phyloP scores from a whole-genome alignment of 805 yeast genomes.

The Candida awuae region DNA sequence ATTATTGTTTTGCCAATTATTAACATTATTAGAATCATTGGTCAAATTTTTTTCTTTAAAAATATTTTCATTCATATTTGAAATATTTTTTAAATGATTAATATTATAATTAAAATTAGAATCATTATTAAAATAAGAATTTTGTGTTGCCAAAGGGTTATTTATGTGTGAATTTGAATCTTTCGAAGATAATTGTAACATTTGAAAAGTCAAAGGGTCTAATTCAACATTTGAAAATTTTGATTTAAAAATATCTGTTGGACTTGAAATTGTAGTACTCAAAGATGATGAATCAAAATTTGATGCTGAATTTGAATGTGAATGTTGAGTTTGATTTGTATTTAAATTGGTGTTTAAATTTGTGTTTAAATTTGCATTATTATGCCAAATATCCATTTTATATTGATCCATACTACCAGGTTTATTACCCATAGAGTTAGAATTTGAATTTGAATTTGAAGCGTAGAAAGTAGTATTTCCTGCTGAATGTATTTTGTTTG shows the following conservation, averaged over 20 bases:
- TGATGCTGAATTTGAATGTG: slow-evolving; percentile 4
- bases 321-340: neutral
- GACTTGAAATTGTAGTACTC: neutral
- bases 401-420: neutral
- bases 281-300: neutral
- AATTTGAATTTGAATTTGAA: neutral
- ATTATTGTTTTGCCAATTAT: neutral
- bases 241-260: slow-evolving; percentile 7
- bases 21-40: neutral
- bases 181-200: slow-evolving; percentile 19
- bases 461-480: neutral
- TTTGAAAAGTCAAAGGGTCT: slow-evolving; percentile 23
- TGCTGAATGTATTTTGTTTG: too few species aligned
- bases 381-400: slow-evolving; percentile 3
- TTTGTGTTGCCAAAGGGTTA: slow-evolving; percentile 10
- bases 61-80: neutral
- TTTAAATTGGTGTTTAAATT: neutral
- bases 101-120: slow-evolving; percentile 10
- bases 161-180: slow-evolving; percentile 11
- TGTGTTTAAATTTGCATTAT: neutral
- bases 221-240: slow-evolving; percentile 19
- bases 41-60: neutral
- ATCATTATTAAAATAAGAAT: slow-evolving; percentile 8
- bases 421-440: neutral
- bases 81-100: slow-evolving; percentile 7